Evolutionary conservation across 139 green algal genomes (phyloP).

Genomic region (Chlorella sp.): DNA sequence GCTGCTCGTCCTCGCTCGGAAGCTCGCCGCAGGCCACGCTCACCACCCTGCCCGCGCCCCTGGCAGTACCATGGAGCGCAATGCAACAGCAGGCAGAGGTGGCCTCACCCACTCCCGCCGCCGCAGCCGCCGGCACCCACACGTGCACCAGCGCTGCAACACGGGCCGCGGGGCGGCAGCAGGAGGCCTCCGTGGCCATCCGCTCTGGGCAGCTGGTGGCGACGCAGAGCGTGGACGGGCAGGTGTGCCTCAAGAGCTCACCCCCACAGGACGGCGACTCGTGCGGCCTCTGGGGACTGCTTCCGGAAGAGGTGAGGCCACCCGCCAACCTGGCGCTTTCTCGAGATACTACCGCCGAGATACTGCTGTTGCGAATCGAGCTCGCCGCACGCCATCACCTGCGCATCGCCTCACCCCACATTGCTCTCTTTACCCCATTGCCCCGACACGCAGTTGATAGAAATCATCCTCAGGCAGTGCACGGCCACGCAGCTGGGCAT

Average conservation of each 20-base stretch:
- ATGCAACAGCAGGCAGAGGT: no score
- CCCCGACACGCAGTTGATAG: conserved; percentile 50
- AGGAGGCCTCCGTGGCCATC: background rate
- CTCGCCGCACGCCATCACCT: background rate
- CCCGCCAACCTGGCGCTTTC: background rate
- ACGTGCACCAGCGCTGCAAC: no score
- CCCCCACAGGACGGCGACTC: background rate
- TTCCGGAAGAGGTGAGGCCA: background rate
- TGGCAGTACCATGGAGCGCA: no score
- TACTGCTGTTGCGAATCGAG: background rate
- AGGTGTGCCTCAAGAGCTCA: background rate
- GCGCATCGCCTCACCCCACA: no score
- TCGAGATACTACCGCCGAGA: background rate
- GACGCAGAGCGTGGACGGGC: background rate
- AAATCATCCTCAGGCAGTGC: conserved; percentile 58
- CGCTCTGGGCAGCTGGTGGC: background rate
- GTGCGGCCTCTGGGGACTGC: background rate
- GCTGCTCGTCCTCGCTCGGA: no score
- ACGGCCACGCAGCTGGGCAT: conserved; percentile 45
- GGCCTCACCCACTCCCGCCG: no score
- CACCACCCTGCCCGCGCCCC: no score
- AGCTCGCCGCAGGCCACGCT: no score
- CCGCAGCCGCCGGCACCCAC: no score
- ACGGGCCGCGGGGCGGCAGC: no score
- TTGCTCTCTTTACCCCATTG: no score